These are phyloP conservation scores for Penicillium riverlandense DNA, from an alignment of 495 filamentous ascomycete genomes.

Conservation along the genomic window DNA sequence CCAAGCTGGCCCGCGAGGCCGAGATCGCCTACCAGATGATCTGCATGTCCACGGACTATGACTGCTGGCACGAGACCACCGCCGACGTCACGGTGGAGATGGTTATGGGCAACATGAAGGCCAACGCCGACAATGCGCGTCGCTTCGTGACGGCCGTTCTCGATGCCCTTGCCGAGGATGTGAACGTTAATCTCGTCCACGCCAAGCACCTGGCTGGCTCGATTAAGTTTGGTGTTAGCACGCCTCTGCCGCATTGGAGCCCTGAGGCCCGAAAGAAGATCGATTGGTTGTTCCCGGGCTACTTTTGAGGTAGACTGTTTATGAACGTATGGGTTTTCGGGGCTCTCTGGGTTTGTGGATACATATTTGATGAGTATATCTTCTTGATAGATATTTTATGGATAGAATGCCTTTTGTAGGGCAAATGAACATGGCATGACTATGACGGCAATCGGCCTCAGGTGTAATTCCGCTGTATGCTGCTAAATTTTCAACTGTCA, in stretches of 20 bases:
- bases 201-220: slow-evolving; percentile 54
- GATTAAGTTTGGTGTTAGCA: slow-evolving; percentile 61
- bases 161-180: slow-evolving; percentile 70
- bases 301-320: slow-evolving; percentile 18
- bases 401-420: neutral
- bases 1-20: slow-evolving; percentile 91
- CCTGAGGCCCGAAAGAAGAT: slow-evolving; percentile 61
- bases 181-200: slow-evolving; percentile 64
- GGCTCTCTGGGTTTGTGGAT: neutral
- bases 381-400: neutral
- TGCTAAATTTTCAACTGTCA: too few relatives aligned
- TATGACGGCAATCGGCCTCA: neutral
- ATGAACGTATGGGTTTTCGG: neutral
- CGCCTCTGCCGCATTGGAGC: slow-evolving; percentile 54
- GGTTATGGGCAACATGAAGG: slow-evolving; percentile 95
- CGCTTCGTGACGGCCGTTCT: slow-evolving; percentile 79
- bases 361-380: neutral
- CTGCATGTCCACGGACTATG: slow-evolving; percentile 98
- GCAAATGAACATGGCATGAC: neutral
- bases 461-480: too few relatives aligned
- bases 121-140: slow-evolving; percentile 81
- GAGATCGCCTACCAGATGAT: slow-evolving; percentile 97
- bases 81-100: slow-evolving; percentile 88
- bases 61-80: slow-evolving; percentile 79
- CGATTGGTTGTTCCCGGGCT: slow-evolving; percentile 67